These are phyloP conservation scores for Gaertneriomyces sp. DNA, from an alignment of 192 early-diverging fungal species.

Conservation along the genomic window DNA sequence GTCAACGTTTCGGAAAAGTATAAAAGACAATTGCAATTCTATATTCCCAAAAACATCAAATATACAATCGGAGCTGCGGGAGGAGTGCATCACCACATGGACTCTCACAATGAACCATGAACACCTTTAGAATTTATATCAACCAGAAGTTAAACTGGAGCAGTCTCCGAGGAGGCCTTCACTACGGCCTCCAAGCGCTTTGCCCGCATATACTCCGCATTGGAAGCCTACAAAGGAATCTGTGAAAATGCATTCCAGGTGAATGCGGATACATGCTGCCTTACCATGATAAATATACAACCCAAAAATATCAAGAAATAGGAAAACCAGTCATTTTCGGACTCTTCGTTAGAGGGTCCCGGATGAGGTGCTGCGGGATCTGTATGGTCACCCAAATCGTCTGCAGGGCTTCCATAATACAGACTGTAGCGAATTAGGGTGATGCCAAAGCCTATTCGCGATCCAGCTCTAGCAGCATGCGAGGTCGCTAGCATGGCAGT, in stretches of 20 bases:
- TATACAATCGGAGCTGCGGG: no score
- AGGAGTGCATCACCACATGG: no score
- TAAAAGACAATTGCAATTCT: no score
- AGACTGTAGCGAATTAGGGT: constrained; percentile 32
- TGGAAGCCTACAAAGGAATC: constrained; percentile 40
- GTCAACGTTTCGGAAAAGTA: no score
- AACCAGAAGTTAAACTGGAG: background rate
- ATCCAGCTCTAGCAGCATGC: constrained; percentile 70
- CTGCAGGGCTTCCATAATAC: constrained; percentile 9
- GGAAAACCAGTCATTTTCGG: constrained; percentile 62
- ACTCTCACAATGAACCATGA: no score
- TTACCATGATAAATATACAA: constrained; percentile 60
- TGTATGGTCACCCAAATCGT: constrained; percentile 1
- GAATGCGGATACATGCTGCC: background rate
- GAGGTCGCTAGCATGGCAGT: constrained; percentile 85
- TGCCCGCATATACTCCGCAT: constrained; percentile 67
- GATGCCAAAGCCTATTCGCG: constrained; percentile 31
- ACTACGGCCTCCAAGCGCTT: constrained; percentile 70
- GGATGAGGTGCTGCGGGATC: constrained; percentile 14
- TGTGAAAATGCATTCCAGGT: background rate
- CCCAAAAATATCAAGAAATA: constrained; percentile 73
- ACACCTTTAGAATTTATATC: no score
- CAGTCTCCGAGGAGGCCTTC: constrained; percentile 42
- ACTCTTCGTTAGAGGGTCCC: constrained; percentile 3
- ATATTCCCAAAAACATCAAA: no score